phyloP scores from a whole-genome alignment of 768 basidiomycete species.

The Tylopilus vinaceipallidus region DNA sequence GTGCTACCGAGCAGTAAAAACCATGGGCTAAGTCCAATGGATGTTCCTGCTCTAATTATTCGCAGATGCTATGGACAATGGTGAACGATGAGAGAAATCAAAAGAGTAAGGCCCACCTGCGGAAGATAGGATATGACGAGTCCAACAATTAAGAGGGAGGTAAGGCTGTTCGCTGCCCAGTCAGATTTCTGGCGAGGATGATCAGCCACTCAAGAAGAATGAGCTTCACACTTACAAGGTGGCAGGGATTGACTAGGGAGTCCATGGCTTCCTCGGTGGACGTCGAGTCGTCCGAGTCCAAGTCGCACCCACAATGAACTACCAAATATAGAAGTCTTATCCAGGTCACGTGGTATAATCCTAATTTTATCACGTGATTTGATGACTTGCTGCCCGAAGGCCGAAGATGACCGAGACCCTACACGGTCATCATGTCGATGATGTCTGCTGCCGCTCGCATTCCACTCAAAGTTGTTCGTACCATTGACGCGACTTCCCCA shows the following conservation, averaged over 20 bases:
- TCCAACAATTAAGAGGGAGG: slow-evolving; percentile 69
- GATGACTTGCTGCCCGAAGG: too few relatives aligned
- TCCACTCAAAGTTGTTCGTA: slow-evolving; percentile 16
- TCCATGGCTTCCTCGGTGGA: not conserved
- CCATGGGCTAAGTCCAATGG: slow-evolving; percentile 89
- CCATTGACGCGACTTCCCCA: not conserved
- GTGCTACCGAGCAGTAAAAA: slow-evolving; percentile 88
- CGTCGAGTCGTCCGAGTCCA: too few relatives aligned
- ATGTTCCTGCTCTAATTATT: slow-evolving; percentile 75
- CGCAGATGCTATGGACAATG: slow-evolving; percentile 58
- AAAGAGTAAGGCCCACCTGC: slow-evolving; percentile 46
- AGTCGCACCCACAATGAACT: too few relatives aligned
- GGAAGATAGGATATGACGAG: slow-evolving; percentile 82
- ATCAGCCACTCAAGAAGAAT: slow-evolving; percentile 1
- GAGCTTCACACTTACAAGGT: slow-evolving; percentile 20
- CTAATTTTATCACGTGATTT: not conserved
- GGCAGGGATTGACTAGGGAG: slow-evolving; percentile 7
- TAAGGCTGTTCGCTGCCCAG: slow-evolving; percentile 56
- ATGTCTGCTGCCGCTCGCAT: slow-evolving; percentile 6
- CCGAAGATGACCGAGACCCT: not conserved
- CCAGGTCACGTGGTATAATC: slow-evolving; percentile 7
- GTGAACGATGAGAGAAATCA: not conserved
- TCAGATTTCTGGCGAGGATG: slow-evolving; percentile 63
- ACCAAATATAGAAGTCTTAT: too few relatives aligned
- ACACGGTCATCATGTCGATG: not conserved